phyloP scores from a whole-genome alignment of 1,284 basidiomycete genomes.

The Fomitopsis betulina region DNA sequence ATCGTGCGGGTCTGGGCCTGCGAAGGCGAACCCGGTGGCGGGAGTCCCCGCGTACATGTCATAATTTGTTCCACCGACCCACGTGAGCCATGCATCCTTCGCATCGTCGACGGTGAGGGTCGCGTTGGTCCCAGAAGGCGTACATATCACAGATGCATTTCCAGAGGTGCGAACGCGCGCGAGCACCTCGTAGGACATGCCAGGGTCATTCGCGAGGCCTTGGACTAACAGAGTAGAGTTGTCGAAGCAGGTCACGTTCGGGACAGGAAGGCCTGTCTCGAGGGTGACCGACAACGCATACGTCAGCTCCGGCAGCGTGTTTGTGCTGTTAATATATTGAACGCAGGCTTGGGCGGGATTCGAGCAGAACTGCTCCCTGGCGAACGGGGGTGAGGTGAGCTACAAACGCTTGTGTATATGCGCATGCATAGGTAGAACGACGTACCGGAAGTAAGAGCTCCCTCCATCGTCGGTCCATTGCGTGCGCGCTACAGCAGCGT shows the following conservation, averaged over 20 bases:
- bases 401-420: too few species aligned
- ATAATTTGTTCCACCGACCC: constrained; percentile 71
- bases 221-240: constrained; percentile 50
- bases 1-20: constrained; percentile 54
- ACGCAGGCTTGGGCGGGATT: constrained; percentile 56
- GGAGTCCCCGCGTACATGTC: constrained; percentile 55
- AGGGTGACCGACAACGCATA: constrained; percentile 48
- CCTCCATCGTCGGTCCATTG: constrained; percentile 50
- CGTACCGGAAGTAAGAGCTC: constrained; percentile 43
- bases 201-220: constrained; percentile 45
- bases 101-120: constrained; percentile 44
- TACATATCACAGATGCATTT: constrained; percentile 27
- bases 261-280: constrained; percentile 46
- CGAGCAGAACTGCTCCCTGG: constrained; percentile 67
- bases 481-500: constrained; percentile 51
- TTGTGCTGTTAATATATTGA: constrained; percentile 44
- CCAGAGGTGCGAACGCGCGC: constrained; percentile 37
- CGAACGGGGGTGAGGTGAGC: neutral
- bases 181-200: constrained; percentile 70
- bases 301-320: constrained; percentile 34
- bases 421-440: neutral
- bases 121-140: constrained; percentile 39
- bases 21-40: constrained; percentile 55
- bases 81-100: constrained; percentile 55
- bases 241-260: constrained; percentile 59